Evolutionary conservation across 352 stramenopile species (phyloP).

Genomic region (Phytophthora uliginosa): DNA sequence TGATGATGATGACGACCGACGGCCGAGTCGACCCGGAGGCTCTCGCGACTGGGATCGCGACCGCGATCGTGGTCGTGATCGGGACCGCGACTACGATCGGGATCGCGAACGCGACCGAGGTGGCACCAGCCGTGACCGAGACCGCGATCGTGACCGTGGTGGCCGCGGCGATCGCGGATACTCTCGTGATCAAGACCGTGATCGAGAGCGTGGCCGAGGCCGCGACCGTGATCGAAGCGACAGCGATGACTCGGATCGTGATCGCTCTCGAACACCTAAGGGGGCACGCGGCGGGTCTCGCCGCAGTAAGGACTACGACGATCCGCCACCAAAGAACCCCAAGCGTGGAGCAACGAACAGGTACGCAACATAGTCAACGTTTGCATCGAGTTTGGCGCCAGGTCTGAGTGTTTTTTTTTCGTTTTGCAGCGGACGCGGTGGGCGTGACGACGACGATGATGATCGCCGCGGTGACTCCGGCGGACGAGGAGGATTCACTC

Average conservation of each 20-base stretch:
- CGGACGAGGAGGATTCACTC: constrained; percentile 31
- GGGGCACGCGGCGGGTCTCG: constrained; percentile 25
- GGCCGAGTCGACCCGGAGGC: constrained; percentile 37
- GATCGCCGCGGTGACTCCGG: constrained; percentile 39
- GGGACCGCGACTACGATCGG: constrained; percentile 37
- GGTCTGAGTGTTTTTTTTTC: constrained; percentile 2
- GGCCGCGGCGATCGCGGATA: constrained; percentile 51
- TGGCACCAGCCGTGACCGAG: constrained; percentile 45
- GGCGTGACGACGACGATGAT: constrained; percentile 69
- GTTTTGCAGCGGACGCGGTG: constrained; percentile 31
- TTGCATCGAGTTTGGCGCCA: not conserved
- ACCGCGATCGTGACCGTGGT: constrained; percentile 38
- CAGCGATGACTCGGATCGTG: constrained; percentile 41
- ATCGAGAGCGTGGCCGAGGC: constrained; percentile 35
- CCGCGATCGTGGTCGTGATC: constrained; percentile 37
- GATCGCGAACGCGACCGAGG: constrained; percentile 44
- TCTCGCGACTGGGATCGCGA: constrained; percentile 51
- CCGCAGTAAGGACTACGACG: constrained; percentile 59
- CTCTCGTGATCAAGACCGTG: constrained; percentile 44
- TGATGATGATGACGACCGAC: constrained; percentile 54
- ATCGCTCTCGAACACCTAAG: constrained; percentile 39
- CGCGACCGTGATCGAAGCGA: constrained; percentile 30
- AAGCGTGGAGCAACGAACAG: constrained; percentile 41
- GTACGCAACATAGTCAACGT: not conserved
- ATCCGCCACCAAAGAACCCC: constrained; percentile 29